Base-by-base conservation (phyloP, 345 rosid species). In the Eucalyptus tenuipes region DNA sequence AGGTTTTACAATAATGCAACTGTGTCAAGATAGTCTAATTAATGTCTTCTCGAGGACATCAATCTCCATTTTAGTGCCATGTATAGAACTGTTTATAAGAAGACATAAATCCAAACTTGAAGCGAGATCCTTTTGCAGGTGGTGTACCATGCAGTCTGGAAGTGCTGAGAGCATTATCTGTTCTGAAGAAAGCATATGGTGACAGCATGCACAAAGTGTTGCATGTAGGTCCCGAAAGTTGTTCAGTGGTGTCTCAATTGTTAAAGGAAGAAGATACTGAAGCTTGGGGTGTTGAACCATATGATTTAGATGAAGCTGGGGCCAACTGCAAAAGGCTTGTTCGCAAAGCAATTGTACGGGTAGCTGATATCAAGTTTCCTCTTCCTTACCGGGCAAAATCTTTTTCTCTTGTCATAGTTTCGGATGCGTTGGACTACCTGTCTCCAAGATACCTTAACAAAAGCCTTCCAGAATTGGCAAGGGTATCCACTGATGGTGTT, bases 351-450 rank as follows among this genome's bases (percentile, higher is more conserved):
- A 85, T 87, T n/a, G 89, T 90, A 42, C 87, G 91, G 15, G 89
- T 90, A 24, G 91, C 91, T 27, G 91, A 90, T 71, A 90, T 90
- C 88, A 90, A 95, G 92, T 96, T 92, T 90, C 92, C 95, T 86
- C 92, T 96, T 42, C 95, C 98, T 40, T 95, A 95, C 88, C 91
- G 90, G 88, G 92, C 95, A 64, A 95, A 96, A 87, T 94, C 95
- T 85, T 96, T 96, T 88, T 93, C 98, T 85, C 91, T 96, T 10
- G 95, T 95, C 66, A 92, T 95, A 50, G 94, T 95, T 61, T 95
- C 98, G 16, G 98, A 96, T 88, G 95, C 95, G 24, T 87, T 94
- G 87, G 98, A 96, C 92, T 96, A 96, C 90, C 90, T 95, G 90
- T 93, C 98, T 84, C 97, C 97, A 2, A 96, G 91, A 87, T 96